Base-by-base conservation (phyloP, 192 early-diverging fungal species). In the Coemansia sp. region DNA sequence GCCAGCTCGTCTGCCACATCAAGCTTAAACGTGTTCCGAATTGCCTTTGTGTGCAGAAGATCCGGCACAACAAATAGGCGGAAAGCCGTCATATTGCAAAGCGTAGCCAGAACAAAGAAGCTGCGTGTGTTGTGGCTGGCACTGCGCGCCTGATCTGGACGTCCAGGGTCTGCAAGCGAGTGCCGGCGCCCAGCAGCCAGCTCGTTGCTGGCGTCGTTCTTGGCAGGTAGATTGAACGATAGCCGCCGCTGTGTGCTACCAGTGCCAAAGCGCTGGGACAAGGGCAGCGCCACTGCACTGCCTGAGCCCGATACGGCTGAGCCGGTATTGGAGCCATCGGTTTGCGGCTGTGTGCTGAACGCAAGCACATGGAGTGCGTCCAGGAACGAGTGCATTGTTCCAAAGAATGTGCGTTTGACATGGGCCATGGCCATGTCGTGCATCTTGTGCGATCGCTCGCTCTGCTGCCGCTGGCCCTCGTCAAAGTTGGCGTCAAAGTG, bases 11-110 rank as follows among this genome's bases (percentile, higher is more conserved):
- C 47, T 72, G 82, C 43, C 63, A 79, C 77, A 22, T 75, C 81
- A 43, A 85, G 74, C 15, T 84, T 79, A 66, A 92, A 92, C 21
- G 85, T 87, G 24, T 72, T 39, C 8, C 78, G 65, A 8, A 70
- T 71, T 52, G 92, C 89, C 59, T 93, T 89, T n/a, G 88, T 76
- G 25, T 65, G 70, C 23, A 90, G 69, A 29, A 96, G 70, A 58
- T 92, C 92, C 3, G 91, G 92, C 15, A 98, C 82, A 15, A 93
- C 86, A 50, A 72, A 79, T 37, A 85, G 75, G 27, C 86, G 76
- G 49, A 95, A 80, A 55, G 92, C 90, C 14, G 82, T 81, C 62
- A 98, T 65, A 64, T 96, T 96, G 72, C 88, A 90, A 35, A 98
- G 81, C 2, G 92, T 90, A 35, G 95, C 82, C 63, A 98, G 82